These are phyloP conservation scores for Pseudopyrenochaeta lycopersici DNA, from an alignment of 2,329 filamentous ascomycete species.

Conservation along the genomic window DNA sequence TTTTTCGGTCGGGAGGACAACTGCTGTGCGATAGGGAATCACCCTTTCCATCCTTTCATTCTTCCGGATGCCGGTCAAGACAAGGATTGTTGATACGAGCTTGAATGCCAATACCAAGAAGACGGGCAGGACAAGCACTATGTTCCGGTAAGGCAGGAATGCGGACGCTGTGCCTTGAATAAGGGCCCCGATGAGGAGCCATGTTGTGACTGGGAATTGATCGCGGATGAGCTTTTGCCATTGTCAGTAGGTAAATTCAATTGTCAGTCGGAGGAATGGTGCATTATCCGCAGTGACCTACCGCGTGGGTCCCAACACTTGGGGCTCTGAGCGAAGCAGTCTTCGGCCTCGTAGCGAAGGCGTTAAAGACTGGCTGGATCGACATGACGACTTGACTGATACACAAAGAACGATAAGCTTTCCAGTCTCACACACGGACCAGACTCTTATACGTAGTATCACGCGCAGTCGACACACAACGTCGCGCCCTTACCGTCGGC, in stretches of 20 bases:
- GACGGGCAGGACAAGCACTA: conserved; percentile 13
- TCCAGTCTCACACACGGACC: neutral
- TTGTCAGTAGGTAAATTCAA: neutral
- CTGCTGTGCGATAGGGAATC: conserved; percentile 1
- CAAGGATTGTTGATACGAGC: conserved; percentile 2
- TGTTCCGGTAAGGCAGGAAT: conserved; percentile 16
- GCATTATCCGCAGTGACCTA: neutral
- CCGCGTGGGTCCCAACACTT: neutral
- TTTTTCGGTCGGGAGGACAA: conserved; percentile 9
- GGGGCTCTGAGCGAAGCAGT: neutral
- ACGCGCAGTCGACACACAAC: no score
- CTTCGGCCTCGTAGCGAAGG: neutral
- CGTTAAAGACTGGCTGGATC: neutral
- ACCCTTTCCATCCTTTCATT: conserved; percentile 6
- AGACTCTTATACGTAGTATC: no score
- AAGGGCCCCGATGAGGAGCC: conserved; percentile 12
- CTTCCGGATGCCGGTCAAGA: neutral
- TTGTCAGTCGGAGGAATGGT: no score
- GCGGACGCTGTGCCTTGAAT: conserved; percentile 10
- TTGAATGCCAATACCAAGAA: conserved; percentile 14
- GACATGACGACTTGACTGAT: neutral
- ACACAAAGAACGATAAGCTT: neutral
- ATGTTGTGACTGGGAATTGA: conserved; percentile 12
- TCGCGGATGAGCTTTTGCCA: conserved; percentile 7
- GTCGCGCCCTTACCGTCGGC: no score